These are phyloP conservation scores for Cladosporium cucumerinum DNA, from an alignment of 2,329 filamentous ascomycete species.

Conservation along the genomic window DNA sequence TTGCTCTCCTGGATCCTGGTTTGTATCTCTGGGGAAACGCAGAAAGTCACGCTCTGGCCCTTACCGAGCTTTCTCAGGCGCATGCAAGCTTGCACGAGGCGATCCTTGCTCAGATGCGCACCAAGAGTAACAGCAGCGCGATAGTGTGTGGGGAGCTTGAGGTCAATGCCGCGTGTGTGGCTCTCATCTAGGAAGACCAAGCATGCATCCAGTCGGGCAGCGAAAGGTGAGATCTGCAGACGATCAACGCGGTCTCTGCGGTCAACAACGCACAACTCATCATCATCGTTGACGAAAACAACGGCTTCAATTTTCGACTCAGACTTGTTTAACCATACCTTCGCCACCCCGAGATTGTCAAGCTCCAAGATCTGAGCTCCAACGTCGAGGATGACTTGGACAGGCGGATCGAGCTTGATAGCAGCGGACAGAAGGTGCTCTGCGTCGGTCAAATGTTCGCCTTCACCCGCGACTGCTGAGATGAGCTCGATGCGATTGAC, in stretches of 20 bases:
- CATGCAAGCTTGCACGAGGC: conserved; percentile 68
- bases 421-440: conserved; percentile 47
- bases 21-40: conserved; percentile 57
- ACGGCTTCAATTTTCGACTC: conserved; percentile 40
- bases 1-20: conserved; percentile 53
- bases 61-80: conserved; percentile 66
- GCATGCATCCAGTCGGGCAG: conserved; percentile 55
- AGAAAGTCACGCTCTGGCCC: conserved; percentile 64
- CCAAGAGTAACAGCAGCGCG: conserved; percentile 67
- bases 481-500: conserved; percentile 45
- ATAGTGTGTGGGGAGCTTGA: conserved; percentile 58
- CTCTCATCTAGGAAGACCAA: conserved; percentile 67
- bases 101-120: conserved; percentile 63
- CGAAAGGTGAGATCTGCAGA: conserved; percentile 59
- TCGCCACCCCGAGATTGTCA: conserved; percentile 54
- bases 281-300: conserved; percentile 57
- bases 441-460: conserved; percentile 19
- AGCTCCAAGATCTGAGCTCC: conserved; percentile 68
- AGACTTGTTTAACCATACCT: conserved; percentile 51
- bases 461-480: background rate
- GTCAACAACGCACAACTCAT: conserved; percentile 56
- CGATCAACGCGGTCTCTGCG: conserved; percentile 45
- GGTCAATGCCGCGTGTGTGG: conserved; percentile 67
- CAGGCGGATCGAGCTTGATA: conserved; percentile 35
- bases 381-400: conserved; percentile 65